Percentiles rank a stretch among this genome's conserved stretches.
Conservation (phyloP, 2,329 filamentous ascomycete genomes). For the Fusarium dlaminii region DNA sequence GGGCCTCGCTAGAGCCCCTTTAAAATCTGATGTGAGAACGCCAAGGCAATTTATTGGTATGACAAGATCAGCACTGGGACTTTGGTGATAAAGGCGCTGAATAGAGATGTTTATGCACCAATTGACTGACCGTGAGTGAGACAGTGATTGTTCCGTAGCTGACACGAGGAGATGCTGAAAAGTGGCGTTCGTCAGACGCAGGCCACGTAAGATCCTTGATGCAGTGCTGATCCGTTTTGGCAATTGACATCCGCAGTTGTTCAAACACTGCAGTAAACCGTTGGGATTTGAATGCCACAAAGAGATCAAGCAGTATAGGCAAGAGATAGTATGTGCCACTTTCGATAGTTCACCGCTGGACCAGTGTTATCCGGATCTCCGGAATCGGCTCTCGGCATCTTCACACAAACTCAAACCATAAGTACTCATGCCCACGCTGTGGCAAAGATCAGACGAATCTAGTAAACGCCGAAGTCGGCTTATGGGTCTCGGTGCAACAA, state of each 20-base stretch:
- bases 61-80: neutral
- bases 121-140: neutral
- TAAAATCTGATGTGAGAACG: slow-evolving; percentile 20
- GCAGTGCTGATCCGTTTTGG: neutral
- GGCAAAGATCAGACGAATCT: fast-evolving
- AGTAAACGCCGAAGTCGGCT: neutral
- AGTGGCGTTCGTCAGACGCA: neutral
- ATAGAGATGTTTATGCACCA: too few species aligned
- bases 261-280: neutral
- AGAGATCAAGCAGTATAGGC: neutral
- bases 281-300: neutral
- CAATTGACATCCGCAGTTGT: too few species aligned
- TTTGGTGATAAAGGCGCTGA: neutral
- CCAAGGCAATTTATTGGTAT: neutral
- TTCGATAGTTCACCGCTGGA: neutral
- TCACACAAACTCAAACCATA: neutral
- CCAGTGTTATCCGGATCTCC: neutral
- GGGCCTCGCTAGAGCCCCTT: neutral
- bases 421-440: neutral
- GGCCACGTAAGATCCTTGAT: neutral
- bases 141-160: neutral
- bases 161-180: neutral
- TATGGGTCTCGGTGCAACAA: neutral
- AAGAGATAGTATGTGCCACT: neutral
- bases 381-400: neutral